Base-by-base conservation (phyloP, 2,329 filamentous ascomycete species). In the Nannizziopsis arthrosporioides region DNA sequence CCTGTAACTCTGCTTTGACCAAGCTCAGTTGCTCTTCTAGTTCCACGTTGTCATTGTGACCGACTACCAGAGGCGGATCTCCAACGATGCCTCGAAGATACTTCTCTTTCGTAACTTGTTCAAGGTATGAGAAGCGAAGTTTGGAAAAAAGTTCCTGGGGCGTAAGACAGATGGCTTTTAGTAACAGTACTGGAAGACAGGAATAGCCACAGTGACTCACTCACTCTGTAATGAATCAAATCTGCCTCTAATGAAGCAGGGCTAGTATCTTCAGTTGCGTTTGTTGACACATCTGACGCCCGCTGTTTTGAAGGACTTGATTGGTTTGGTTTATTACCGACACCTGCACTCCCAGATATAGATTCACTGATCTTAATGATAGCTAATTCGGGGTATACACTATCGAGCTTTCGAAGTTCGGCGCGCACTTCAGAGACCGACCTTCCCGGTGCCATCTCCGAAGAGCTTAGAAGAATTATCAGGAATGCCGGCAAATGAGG, bases 41-140 rank as follows among this genome's bases (percentile, higher is more conserved):
- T 49, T 82, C 80, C 42, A 82, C 70, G 62, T 95, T 96, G 61
- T 96, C 89, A 57, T 81, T 77, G 38, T 82, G 78, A 36, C 82
- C 82, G 50, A 94, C 85, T 40, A 96, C 83, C 12, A 89, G 74
- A 0, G 90, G 92, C 42, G 89, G 87, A 54, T 94, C 85, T 54
- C 86, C 87, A 12, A 93, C 87, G 57, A 96, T 93, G 54, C 85
- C 82, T 56, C 88, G 85, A 47, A 98, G 82, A 66, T 95, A 96
- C 61, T 94, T 94, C 65, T 98, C 92, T 68, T 96, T 98, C 39
- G 90, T 96, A 53, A 96, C 88, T 72, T 96, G 92, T 68, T 98
- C 92, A 57, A 95, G 84, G 68, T 96, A 96, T 55, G 85, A 93
- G 72, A 96, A 96, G 57, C 90, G 86, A 35, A 96, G 76, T 69